These are phyloP conservation scores for Favolaschia claudopus DNA, from an alignment of 768 basidiomycete genomes.

Conservation along the genomic window DNA sequence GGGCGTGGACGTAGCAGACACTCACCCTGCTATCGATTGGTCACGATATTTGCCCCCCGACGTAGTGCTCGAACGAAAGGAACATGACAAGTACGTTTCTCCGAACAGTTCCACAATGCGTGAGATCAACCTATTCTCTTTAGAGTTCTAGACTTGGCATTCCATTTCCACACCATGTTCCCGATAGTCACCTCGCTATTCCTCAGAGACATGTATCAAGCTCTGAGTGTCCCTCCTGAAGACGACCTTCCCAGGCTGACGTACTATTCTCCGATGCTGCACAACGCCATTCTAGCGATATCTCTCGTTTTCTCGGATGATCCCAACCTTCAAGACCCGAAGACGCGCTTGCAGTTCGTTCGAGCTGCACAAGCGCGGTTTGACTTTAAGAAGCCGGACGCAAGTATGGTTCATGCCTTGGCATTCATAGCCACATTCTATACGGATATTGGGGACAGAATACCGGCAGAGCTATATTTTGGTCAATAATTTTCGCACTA, in stretches of 20 bases:
- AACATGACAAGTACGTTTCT: slow-evolving; percentile 28
- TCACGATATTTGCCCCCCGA: slow-evolving; percentile 16
- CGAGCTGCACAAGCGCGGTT: slow-evolving; percentile 19
- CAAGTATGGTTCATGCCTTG: slow-evolving; percentile 27
- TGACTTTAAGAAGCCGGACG: slow-evolving; percentile 22
- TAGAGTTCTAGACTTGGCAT: slow-evolving; percentile 45
- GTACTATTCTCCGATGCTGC: slow-evolving; percentile 60
- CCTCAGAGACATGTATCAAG: slow-evolving; percentile 48
- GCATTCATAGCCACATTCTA: slow-evolving; percentile 25
- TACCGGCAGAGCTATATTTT: slow-evolving; percentile 23
- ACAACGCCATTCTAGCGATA: slow-evolving; percentile 52
- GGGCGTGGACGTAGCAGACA: slow-evolving; percentile 1
- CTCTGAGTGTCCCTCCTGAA: slow-evolving; percentile 31
- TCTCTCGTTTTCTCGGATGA: slow-evolving; percentile 26
- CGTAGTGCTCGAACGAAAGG: slow-evolving; percentile 9
- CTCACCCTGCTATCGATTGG: slow-evolving; percentile 21
- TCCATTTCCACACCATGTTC: no score
- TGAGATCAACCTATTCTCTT: background rate
- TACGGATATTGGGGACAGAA: slow-evolving; percentile 21
- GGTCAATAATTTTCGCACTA: slow-evolving; percentile 32
- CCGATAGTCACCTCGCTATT: slow-evolving; percentile 46
- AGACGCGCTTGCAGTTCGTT: slow-evolving; percentile 13
- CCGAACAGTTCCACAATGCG: background rate
- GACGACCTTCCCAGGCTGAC: slow-evolving; percentile 34
- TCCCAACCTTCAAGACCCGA: slow-evolving; percentile 12